Evolutionary conservation across 306 rosid genomes (phyloP).

Genomic region (Mimosa pudica): DNA sequence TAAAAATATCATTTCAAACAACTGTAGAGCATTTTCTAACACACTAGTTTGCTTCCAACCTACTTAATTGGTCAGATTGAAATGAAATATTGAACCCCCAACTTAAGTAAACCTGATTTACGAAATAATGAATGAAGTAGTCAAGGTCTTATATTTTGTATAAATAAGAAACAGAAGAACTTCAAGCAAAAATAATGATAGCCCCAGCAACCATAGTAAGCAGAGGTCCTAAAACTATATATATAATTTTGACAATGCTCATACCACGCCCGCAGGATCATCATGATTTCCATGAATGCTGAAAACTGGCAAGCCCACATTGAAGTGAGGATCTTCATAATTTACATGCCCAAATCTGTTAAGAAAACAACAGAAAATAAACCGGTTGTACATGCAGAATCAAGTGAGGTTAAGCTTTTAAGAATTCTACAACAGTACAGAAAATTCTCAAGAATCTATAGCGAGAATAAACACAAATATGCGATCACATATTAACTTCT

Average conservation of each 20-base stretch:
- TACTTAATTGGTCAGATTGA: constrained; percentile 20
- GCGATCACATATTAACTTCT: background rate
- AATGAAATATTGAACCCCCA: constrained; percentile 23
- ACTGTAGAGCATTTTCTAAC: constrained; percentile 12
- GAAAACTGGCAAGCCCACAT: constrained; percentile 96
- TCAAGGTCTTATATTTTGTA: background rate
- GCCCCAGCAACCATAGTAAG: background rate
- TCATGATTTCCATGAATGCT: constrained; percentile 98
- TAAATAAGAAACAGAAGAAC: background rate
- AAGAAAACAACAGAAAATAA: background rate
- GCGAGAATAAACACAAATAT: background rate
- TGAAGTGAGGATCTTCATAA: constrained; percentile 96
- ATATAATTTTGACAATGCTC: constrained; percentile 28
- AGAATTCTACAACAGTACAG: background rate
- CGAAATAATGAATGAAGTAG: constrained; percentile 24
- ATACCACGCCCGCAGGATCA: constrained; percentile 99
- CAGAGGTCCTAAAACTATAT: background rate
- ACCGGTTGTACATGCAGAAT: background rate
- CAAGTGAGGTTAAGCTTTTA: background rate
- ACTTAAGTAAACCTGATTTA: constrained; percentile 11
- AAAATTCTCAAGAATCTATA: background rate
- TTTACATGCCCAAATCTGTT: constrained; percentile 95
- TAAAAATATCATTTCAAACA: constrained; percentile 20
- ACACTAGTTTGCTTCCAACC: background rate
- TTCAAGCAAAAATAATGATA: constrained; percentile 20